A percentile compares a stretch with the other conserved stretches of the same genome.
Conservation (phyloP, 495 filamentous ascomycete genomes). For the Penicillium argentinense region DNA sequence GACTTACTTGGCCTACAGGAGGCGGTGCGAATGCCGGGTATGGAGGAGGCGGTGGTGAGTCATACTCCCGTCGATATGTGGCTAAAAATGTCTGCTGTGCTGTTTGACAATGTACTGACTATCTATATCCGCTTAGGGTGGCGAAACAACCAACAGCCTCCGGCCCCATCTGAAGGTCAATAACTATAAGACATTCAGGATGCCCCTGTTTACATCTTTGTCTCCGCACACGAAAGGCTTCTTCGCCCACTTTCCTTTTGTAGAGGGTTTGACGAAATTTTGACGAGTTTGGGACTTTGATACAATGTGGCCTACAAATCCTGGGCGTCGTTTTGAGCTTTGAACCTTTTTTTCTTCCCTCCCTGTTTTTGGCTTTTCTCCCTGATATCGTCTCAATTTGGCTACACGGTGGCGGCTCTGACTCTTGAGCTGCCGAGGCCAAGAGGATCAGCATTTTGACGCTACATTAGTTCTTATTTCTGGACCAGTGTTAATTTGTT, state of each 20-base stretch:
- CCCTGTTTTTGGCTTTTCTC: constrained; percentile 1
- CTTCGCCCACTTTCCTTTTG: constrained; percentile 11
- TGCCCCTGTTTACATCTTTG: constrained; percentile 16
- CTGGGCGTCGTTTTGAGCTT: constrained; percentile 6
- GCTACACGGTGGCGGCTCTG: too few relatives aligned
- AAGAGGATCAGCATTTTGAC: too few relatives aligned
- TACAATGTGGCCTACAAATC: constrained; percentile 10
- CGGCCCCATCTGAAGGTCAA: constrained; percentile 24
- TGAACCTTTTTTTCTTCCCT: constrained; percentile 3
- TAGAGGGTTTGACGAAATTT: constrained; percentile 16
- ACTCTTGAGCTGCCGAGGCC: too few relatives aligned
- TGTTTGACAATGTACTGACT: too few relatives aligned
- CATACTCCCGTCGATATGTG: background rate
- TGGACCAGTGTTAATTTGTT: too few relatives aligned
- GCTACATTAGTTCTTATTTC: too few relatives aligned
- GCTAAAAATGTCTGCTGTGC: background rate
- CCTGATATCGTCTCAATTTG: too few relatives aligned
- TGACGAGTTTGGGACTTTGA: constrained; percentile 8
- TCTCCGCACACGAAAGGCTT: constrained; percentile 6
- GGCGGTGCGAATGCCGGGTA: constrained; percentile 34
- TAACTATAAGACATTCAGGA: constrained; percentile 9
- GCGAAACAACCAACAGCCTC: constrained; percentile 31
- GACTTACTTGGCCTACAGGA: constrained; percentile 7
- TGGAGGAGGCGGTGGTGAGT: constrained; percentile 38
- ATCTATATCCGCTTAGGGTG: too few relatives aligned